Evolutionary conservation across 257 asterid species (phyloP).

Genomic region (Echium plantagineum): DNA sequence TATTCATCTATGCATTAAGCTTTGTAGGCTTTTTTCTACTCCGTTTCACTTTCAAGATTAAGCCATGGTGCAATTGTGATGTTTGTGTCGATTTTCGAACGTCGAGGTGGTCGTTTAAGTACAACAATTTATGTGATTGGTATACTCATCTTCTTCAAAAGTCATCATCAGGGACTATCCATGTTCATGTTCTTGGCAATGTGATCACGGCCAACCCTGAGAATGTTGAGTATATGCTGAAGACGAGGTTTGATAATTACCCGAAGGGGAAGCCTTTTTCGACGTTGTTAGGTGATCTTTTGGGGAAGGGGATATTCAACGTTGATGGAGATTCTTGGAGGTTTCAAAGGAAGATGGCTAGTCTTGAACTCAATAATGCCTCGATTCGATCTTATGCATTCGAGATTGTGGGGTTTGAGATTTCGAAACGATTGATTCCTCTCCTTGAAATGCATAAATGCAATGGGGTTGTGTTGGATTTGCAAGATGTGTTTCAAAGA

Average conservation of each 20-base stretch:
- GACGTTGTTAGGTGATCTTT: conserved; percentile 47
- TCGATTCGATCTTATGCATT: conserved; percentile 54
- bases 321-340: conserved; percentile 81
- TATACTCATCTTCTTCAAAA: conserved; percentile 50
- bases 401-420: conserved; percentile 32
- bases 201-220: conserved; percentile 48
- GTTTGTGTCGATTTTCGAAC: conserved; percentile 39
- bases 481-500: conserved; percentile 66
- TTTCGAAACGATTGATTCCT: conserved; percentile 46
- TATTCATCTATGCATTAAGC: conserved; percentile 16
- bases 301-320: conserved; percentile 77
- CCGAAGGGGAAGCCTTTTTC: conserved; percentile 70
- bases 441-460: conserved; percentile 13
- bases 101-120: conserved; percentile 42
- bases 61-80: conserved; percentile 55
- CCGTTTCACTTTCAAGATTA: conserved; percentile 16
- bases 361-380: conserved; percentile 47
- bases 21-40: conserved; percentile 13
- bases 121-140: conserved; percentile 70
- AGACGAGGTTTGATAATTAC: conserved; percentile 46
- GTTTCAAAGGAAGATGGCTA: conserved; percentile 66
- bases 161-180: conserved; percentile 56
- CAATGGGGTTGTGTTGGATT: conserved; percentile 18
- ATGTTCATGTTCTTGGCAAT: conserved; percentile 55
- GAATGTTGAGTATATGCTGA: conserved; percentile 64